Conservation (phyloP, 208 protist genomes). For the Entamoeba invadens region DNA sequence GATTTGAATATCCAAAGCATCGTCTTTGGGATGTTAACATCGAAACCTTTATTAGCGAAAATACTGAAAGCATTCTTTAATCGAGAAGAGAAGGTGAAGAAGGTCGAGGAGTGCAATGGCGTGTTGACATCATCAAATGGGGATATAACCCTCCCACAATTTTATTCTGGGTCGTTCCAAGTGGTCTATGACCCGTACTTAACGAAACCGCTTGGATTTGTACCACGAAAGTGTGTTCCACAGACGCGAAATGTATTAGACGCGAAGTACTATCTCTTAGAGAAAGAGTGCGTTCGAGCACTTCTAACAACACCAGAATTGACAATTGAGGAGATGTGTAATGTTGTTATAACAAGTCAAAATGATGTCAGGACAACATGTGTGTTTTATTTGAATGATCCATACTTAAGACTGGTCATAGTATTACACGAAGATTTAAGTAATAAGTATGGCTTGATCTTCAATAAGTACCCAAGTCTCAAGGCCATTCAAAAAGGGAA, state of each 20-base stretch:
- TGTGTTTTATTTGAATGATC: background rate
- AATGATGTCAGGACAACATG: background rate
- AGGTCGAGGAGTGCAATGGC: background rate
- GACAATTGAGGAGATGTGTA: background rate
- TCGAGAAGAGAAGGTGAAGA: background rate
- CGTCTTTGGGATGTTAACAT: background rate
- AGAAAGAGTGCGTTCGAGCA: background rate
- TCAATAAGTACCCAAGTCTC: background rate
- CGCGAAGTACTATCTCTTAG: background rate
- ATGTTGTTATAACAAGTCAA: background rate
- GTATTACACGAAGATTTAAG: background rate
- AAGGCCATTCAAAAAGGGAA: background rate
- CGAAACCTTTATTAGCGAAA: background rate
- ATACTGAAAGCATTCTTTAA: background rate
- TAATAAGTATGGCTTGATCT: background rate
- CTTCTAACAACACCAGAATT: background rate
- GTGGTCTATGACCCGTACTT: background rate
- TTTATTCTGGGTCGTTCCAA: background rate
- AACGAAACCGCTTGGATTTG: background rate
- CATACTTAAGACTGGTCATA: background rate
- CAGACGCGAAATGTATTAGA: background rate
- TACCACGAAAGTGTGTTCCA: background rate
- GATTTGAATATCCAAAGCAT: background rate
- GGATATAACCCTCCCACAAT: background rate
- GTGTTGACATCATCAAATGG: background rate